Percentiles rank a stretch among this genome's conserved stretches.
Evolutionary conservation across 129 eudicot genomes (phyloP).

Genomic region (Chrysanthemum makinoi): DNA sequence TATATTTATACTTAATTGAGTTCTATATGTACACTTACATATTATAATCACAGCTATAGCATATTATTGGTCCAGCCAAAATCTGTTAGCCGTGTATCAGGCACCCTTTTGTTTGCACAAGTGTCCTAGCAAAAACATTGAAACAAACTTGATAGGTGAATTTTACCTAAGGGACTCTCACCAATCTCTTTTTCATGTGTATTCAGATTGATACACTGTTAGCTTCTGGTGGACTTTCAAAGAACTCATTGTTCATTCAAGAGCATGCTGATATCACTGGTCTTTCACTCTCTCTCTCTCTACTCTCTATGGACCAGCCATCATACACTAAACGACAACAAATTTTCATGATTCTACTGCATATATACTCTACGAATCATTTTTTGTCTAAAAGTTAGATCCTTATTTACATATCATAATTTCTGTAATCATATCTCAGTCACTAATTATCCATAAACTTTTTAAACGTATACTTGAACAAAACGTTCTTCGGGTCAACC

Average conservation of each 20-base stretch:
- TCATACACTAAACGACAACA: no score
- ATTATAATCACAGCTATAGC: not conserved
- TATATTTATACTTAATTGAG: not conserved
- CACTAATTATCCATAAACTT: not conserved
- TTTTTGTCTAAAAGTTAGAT: no score
- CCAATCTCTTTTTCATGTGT: conserved; percentile 12
- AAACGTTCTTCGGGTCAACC: not conserved
- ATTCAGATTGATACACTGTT: conserved; percentile 83
- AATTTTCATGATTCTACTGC: no score
- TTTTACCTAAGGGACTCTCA: conserved; percentile 1
- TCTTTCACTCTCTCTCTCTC: conserved; percentile 49
- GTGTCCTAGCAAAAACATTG: not conserved
- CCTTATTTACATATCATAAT: no score
- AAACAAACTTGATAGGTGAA: not conserved
- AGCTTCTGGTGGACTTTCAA: conserved; percentile 98
- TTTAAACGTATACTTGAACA: not conserved
- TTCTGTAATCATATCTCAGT: not conserved
- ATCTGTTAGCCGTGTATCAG: conserved; percentile 1
- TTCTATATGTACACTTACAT: not conserved
- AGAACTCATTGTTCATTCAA: conserved; percentile 83
- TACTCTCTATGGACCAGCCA: no score
- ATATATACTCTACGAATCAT: no score
- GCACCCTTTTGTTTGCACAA: not conserved
- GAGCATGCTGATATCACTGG: conserved; percentile 98
- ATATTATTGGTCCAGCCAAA: not conserved